These are phyloP conservation scores for Colletotrichum ledebouriae DNA, from an alignment of 2,329 filamentous ascomycete genomes.

Conservation along the genomic window DNA sequence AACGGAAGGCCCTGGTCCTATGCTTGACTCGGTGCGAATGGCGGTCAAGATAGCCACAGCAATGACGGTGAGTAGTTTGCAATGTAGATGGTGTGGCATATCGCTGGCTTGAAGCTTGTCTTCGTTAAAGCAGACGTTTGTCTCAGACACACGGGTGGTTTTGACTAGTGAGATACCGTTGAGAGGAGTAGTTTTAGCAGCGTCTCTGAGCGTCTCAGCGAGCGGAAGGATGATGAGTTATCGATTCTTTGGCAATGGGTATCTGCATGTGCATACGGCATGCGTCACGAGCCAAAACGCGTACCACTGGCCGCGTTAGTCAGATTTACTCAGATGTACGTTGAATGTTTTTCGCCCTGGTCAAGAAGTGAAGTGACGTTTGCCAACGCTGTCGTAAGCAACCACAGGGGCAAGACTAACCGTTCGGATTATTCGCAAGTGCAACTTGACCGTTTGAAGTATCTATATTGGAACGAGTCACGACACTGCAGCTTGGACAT, in stretches of 20 bases:
- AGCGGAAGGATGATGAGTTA: not conserved
- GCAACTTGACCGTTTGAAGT: not conserved
- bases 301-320: not conserved
- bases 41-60: constrained; percentile 29
- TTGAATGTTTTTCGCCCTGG: not conserved
- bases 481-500: not conserved
- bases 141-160: not conserved
- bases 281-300: not conserved
- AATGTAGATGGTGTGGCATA: constrained; percentile 10
- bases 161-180: constrained; percentile 7
- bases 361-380: not conserved
- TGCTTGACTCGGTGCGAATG: constrained; percentile 37
- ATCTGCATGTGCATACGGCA: constrained; percentile 1
- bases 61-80: constrained; percentile 12
- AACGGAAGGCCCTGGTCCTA: not conserved
- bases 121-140: constrained; percentile 1
- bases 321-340: not conserved
- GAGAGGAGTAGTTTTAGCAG: constrained; percentile 3
- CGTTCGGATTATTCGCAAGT: not conserved
- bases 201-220: constrained; percentile 9
- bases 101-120: too few species aligned
- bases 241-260: not conserved
- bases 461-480: not conserved
- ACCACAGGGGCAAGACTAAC: not conserved
- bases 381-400: not conserved